These are phyloP conservation scores for Penicillium desertorum DNA, from an alignment of 495 filamentous ascomycete species.

Conservation along the genomic window DNA sequence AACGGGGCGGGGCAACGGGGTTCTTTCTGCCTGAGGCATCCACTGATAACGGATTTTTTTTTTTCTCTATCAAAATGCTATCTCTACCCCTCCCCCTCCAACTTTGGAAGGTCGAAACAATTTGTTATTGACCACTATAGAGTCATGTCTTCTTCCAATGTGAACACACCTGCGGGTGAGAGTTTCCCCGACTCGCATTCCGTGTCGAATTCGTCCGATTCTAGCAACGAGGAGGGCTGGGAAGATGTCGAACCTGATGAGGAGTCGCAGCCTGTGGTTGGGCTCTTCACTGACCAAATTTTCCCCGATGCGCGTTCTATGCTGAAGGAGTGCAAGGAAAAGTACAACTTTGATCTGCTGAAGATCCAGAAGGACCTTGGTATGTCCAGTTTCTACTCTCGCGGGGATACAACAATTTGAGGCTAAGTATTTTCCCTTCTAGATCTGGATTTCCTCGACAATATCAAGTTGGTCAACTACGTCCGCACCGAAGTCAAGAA, in stretches of 20 bases:
- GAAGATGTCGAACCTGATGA: slow-evolving; percentile 73
- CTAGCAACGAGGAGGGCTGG: slow-evolving; percentile 70
- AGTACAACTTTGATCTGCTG: slow-evolving; percentile 72
- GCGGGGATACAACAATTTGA: neutral
- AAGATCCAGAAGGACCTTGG: slow-evolving; percentile 61
- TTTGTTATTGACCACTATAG: slow-evolving; percentile 9
- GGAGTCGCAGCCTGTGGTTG: slow-evolving; percentile 63
- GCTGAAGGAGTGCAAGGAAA: slow-evolving; percentile 69
- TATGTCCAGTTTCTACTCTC: slow-evolving; percentile 39
- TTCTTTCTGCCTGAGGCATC: slow-evolving; percentile 23
- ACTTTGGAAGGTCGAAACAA: neutral
- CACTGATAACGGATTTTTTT: slow-evolving; percentile 33
- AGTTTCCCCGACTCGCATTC: slow-evolving; percentile 33
- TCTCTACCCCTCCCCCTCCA: slow-evolving; percentile 27
- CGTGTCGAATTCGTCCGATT: slow-evolving; percentile 48
- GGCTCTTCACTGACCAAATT: slow-evolving; percentile 67
- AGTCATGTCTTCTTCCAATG: slow-evolving; percentile 34
- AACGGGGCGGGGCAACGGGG: slow-evolving; percentile 41
- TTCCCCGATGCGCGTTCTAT: slow-evolving; percentile 66
- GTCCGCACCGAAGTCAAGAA: slow-evolving; percentile 57
- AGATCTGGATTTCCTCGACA: slow-evolving; percentile 79
- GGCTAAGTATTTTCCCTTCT: slow-evolving; percentile 19
- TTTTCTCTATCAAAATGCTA: slow-evolving; percentile 22
- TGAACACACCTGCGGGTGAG: slow-evolving; percentile 27
- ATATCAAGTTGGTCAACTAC: slow-evolving; percentile 84